Percentiles rank a stretch among this genome's conserved stretches.
These are phyloP conservation scores for Plasmopara halstedii DNA, from an alignment of 352 stramenopile genomes.

Conservation along the genomic window DNA sequence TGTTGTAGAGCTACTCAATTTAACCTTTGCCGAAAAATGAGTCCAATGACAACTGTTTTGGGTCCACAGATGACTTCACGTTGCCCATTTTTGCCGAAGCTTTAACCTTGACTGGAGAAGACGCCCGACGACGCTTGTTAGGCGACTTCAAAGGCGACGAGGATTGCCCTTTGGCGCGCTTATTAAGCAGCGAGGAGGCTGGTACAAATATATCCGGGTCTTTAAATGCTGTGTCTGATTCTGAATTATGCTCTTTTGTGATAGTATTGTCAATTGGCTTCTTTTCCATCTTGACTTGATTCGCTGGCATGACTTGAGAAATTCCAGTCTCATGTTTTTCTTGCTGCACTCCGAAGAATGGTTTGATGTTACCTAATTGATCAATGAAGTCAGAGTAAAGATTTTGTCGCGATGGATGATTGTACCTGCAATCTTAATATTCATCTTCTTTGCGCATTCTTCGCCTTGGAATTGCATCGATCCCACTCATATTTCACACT, in stretches of 20 bases:
- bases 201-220: conserved; percentile 28
- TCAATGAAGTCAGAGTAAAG: neutral
- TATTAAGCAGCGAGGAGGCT: conserved; percentile 43
- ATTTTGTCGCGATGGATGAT: neutral
- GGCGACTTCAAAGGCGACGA: neutral
- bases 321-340: conserved; percentile 20
- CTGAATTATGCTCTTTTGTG: conserved; percentile 6
- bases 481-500: conserved; percentile 37
- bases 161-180: conserved; percentile 9
- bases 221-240: conserved; percentile 1
- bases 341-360: conserved; percentile 48
- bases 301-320: neutral
- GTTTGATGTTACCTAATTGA: conserved; percentile 49
- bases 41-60: conserved; percentile 42
- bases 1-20: conserved; percentile 15
- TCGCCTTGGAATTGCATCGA: conserved; percentile 69
- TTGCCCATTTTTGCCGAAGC: conserved; percentile 10
- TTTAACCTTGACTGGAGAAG: conserved; percentile 13
- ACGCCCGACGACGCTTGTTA: conserved; percentile 17
- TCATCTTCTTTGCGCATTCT: conserved; percentile 62
- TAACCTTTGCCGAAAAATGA: conserved; percentile 36
- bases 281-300: conserved; percentile 5
- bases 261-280: neutral
- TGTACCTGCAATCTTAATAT: conserved; percentile 68
- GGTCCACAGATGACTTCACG: conserved; percentile 13